A percentile compares a stretch with the other conserved stretches of the same genome.
Conservation (phyloP, 306 rosid species). For the Cajanus cajan region DNA sequence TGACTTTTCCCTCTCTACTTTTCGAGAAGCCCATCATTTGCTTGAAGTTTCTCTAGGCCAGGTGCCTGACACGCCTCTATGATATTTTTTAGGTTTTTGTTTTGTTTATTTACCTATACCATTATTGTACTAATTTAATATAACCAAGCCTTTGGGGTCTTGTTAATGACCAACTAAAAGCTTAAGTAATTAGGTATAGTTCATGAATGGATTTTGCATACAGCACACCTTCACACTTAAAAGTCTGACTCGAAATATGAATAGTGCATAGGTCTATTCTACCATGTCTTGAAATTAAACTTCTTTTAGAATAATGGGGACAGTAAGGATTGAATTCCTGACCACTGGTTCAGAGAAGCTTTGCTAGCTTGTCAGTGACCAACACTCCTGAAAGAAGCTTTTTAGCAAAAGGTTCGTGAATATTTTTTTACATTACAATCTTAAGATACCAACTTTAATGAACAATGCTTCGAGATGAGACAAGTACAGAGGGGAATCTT, state of each 20-base stretch:
- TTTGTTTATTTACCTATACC: constrained; percentile 3
- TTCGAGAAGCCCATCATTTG: constrained; percentile 59
- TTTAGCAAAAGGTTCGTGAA: background rate
- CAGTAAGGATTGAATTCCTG: background rate
- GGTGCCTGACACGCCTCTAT: constrained; percentile 47
- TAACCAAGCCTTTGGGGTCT: background rate
- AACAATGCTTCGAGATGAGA: background rate
- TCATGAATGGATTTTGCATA: background rate
- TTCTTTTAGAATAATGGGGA: background rate
- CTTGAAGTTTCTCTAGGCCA: constrained; percentile 64
- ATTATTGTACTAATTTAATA: background rate
- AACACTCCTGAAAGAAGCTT: background rate
- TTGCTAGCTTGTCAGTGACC: background rate
- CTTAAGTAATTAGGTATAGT: background rate
- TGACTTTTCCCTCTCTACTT: constrained; percentile 58
- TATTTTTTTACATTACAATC: background rate
- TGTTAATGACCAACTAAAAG: background rate
- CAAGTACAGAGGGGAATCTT: background rate
- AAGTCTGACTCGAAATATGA: background rate
- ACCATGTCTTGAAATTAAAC: background rate
- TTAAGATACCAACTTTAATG: background rate
- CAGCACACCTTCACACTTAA: background rate
- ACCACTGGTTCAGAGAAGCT: background rate
- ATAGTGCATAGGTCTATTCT: background rate
- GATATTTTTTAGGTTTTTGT: constrained; percentile 14